Conservation (phyloP, 176 grass and related monocot species). For the Zea mays region Zm-B73-REFERENCE-NAM-5.0 NC_050098.1:3759501-3760000, state of each 20-base stretch:
- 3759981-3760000: slow-evolving; percentile 90
- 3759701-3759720: slow-evolving; percentile 78
- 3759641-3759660: not conserved
- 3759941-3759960: slow-evolving; percentile 88
- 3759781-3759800: slow-evolving; percentile 17
- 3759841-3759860: slow-evolving; percentile 21
- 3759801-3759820: not conserved
- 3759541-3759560: not conserved
- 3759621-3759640: not conserved
- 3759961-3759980: slow-evolving; percentile 96
- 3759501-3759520: not conserved
- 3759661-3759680: slow-evolving; percentile 3
- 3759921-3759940: slow-evolving; percentile 96
- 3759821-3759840: slow-evolving; percentile 20
- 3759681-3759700: slow-evolving; percentile 76
- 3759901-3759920: slow-evolving; percentile 95
- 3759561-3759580: not conserved
- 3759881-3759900: slow-evolving; percentile 60
- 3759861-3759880: not conserved
- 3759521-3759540: not conserved
- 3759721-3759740: slow-evolving; percentile 76
- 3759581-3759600: not conserved
- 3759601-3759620: not conserved
- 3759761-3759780: slow-evolving; percentile 83
- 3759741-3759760: slow-evolving; percentile 85